These are phyloP conservation scores for Thecaphora thlaspeos DNA, from an alignment of 1,284 basidiomycete species.

Conservation along the genomic window DNA sequence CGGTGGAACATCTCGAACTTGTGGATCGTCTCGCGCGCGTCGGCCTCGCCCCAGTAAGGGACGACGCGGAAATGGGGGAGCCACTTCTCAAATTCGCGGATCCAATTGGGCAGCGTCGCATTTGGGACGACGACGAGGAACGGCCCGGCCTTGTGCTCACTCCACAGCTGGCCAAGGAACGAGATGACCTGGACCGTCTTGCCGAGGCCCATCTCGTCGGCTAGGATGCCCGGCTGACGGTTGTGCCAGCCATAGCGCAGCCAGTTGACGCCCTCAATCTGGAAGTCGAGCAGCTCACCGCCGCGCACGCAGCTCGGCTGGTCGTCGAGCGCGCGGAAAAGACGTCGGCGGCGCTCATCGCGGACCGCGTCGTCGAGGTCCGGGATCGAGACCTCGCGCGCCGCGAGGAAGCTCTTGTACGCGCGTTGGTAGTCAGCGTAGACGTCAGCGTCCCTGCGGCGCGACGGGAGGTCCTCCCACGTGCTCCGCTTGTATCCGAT, in stretches of 20 bases:
- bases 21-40: conserved; percentile 73
- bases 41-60: conserved; percentile 70
- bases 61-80: conserved; percentile 69
- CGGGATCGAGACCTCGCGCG: conserved; percentile 68
- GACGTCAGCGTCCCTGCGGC: conserved; percentile 62
- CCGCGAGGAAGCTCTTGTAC: conserved; percentile 67
- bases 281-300: conserved; percentile 57
- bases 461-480: conserved; percentile 79
- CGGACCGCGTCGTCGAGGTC: conserved; percentile 58
- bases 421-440: conserved; percentile 70
- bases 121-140: conserved; percentile 90
- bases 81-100: conserved; percentile 85
- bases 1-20: conserved; percentile 77
- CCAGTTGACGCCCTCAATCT: conserved; percentile 93
- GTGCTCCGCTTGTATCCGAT: conserved; percentile 86
- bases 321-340: conserved; percentile 55
- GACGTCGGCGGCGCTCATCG: conserved; percentile 33
- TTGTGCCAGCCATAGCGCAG: conserved; percentile 63
- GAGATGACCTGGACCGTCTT: conserved; percentile 91
- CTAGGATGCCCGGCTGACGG: conserved; percentile 84
- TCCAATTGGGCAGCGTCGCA: conserved; percentile 82
- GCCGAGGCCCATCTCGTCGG: conserved; percentile 90
- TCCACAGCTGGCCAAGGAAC: conserved; percentile 73
- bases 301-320: conserved; percentile 61
- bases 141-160: conserved; percentile 65